phyloP scores from a whole-genome alignment of 2,329 filamentous ascomycete species.

The Clonostachys byssicola region DNA sequence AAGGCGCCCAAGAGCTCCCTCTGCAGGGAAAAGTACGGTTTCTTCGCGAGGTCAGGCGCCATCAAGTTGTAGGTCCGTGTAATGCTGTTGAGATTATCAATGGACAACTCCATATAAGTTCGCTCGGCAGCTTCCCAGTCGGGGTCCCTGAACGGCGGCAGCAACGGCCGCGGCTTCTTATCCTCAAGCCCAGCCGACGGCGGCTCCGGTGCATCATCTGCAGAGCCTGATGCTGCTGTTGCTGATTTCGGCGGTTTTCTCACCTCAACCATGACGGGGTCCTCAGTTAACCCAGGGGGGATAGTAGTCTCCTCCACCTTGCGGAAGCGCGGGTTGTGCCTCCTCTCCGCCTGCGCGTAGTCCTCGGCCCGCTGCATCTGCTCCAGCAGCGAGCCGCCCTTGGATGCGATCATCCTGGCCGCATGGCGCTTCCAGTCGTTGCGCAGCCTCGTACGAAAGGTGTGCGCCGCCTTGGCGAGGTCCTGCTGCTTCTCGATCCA shows the following conservation, averaged over 20 bases:
- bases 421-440: slow-evolving; percentile 84
- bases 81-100: slow-evolving; percentile 74
- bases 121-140: slow-evolving; percentile 70
- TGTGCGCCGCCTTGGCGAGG: slow-evolving; percentile 61
- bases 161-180: slow-evolving; percentile 16
- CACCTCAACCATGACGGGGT: slow-evolving; percentile 42
- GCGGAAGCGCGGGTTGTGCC: slow-evolving; percentile 52
- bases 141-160: slow-evolving; percentile 70
- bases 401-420: slow-evolving; percentile 70
- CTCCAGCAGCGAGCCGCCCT: slow-evolving; percentile 68
- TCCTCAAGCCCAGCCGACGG: slow-evolving; percentile 5
- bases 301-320: slow-evolving; percentile 38
- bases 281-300: slow-evolving; percentile 39
- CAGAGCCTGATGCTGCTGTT: neutral
- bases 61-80: slow-evolving; percentile 91
- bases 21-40: slow-evolving; percentile 82
- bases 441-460: slow-evolving; percentile 71
- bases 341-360: slow-evolving; percentile 71
- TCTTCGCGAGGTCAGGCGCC: slow-evolving; percentile 88
- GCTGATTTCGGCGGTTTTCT: slow-evolving; percentile 22
- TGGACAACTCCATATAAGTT: slow-evolving; percentile 70
- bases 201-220: neutral
- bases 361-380: slow-evolving; percentile 69
- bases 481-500: slow-evolving; percentile 99
- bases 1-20: slow-evolving; percentile 80